A percentile compares a stretch with the other conserved stretches of the same genome.
Evolutionary conservation across 225 moss, liverwort and hornwort species (phyloP).

Genomic region (Climacium dendroides): DNA sequence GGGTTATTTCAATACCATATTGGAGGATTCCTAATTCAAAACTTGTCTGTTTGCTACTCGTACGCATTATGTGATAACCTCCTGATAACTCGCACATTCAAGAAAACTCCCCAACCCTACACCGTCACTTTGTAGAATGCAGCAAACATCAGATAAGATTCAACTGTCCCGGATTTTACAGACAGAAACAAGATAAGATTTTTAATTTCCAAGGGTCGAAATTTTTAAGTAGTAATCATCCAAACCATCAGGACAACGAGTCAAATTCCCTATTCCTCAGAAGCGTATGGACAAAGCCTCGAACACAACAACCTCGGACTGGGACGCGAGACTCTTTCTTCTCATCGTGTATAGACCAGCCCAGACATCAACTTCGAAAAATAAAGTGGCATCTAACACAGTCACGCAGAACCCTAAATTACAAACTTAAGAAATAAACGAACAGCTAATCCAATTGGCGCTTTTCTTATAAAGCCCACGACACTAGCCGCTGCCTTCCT

Average conservation of each 20-base stretch:
- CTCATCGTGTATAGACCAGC: background rate
- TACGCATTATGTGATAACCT: background rate
- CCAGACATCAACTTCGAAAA: background rate
- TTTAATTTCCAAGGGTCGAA: too few relatives aligned
- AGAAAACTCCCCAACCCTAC: background rate
- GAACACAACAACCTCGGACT: background rate
- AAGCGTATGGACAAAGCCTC: background rate
- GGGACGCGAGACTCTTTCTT: background rate
- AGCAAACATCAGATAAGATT: background rate
- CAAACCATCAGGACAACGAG: background rate
- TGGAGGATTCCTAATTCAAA: background rate
- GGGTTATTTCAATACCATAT: background rate
- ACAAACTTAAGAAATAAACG: background rate
- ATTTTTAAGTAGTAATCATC: background rate
- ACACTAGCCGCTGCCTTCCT: background rate
- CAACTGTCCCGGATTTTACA: background rate
- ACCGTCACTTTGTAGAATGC: background rate
- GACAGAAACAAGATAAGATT: background rate
- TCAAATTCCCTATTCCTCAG: background rate
- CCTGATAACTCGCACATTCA: background rate
- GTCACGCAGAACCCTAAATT: slow-evolving; percentile 18
- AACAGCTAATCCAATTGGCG: background rate
- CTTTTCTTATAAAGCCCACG: background rate
- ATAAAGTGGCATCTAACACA: background rate
- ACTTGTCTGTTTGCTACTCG: background rate